Conservation (phyloP, 129 eudicot genomes). For the Pittosporum tobira region DNA sequence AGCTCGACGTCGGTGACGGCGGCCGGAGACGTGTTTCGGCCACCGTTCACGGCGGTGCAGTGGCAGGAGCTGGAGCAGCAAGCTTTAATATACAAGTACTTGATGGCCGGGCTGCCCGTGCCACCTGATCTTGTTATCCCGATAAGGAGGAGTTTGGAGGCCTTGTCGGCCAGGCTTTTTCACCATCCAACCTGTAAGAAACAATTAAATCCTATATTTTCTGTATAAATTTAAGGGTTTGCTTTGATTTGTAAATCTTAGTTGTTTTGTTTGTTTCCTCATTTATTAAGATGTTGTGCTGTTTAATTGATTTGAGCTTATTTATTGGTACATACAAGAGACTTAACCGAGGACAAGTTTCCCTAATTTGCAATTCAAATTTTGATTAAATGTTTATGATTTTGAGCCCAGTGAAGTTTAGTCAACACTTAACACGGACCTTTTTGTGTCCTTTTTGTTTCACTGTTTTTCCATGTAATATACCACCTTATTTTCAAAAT, state of each 20-base stretch:
- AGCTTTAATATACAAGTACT: constrained; percentile 50
- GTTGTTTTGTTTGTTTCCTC: not conserved
- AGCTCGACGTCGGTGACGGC: constrained; percentile 6
- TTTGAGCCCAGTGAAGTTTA: no score
- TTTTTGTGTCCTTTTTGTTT: not conserved
- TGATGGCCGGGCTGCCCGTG: constrained; percentile 43
- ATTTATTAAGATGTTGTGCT: not conserved
- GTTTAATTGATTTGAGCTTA: not conserved
- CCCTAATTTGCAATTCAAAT: not conserved
- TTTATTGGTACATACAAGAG: not conserved
- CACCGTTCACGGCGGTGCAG: constrained; percentile 47
- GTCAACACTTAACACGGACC: no score
- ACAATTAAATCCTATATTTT: no score
- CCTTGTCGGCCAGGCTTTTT: constrained; percentile 37
- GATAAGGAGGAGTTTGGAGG: constrained; percentile 42
- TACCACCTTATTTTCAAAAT: no score
- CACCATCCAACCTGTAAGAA: constrained; percentile 36
- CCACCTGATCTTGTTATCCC: constrained; percentile 53
- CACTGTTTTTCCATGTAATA: not conserved
- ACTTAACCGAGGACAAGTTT: no score
- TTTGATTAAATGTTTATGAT: not conserved
- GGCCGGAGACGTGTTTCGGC: constrained; percentile 21
- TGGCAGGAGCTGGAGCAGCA: constrained; percentile 63
- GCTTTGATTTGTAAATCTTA: no score
- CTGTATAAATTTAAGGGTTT: no score